These are phyloP conservation scores for Plasmodium inui DNA, from an alignment of 169 alveolate species.

Conservation along the genomic window DNA sequence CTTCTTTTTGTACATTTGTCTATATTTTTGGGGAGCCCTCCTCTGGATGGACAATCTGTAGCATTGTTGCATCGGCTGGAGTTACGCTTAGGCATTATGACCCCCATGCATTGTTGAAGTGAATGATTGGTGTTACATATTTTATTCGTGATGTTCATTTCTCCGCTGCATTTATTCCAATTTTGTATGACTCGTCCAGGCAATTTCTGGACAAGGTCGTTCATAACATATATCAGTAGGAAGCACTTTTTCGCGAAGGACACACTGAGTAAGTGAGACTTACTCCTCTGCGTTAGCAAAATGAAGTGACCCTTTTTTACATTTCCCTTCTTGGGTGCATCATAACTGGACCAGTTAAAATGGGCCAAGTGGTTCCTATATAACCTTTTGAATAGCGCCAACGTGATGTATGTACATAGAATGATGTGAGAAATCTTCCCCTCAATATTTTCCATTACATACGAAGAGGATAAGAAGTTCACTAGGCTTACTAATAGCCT, in stretches of 20 bases:
- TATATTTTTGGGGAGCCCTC: background rate
- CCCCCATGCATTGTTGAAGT: background rate
- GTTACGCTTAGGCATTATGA: background rate
- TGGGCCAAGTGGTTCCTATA: background rate
- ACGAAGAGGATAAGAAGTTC: constrained; percentile 46
- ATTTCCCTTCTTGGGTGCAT: background rate
- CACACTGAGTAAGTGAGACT: background rate
- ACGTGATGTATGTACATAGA: constrained; percentile 18
- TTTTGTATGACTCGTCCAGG: background rate
- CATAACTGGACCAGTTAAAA: constrained; percentile 5
- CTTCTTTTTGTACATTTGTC: background rate
- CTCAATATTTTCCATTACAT: constrained; percentile 8
- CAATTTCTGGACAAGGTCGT: constrained; percentile 21
- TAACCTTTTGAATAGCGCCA: background rate
- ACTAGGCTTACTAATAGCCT: constrained; percentile 35
- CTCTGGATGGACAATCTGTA: background rate
- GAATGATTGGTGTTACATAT: background rate
- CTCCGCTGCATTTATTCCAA: background rate
- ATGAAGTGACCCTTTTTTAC: constrained; percentile 2
- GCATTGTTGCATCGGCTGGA: background rate
- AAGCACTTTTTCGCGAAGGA: constrained; percentile 39
- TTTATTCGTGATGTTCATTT: background rate
- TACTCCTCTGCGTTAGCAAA: background rate
- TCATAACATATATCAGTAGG: constrained; percentile 22
- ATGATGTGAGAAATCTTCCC: background rate